These are phyloP conservation scores for Populus davidiana DNA, from an alignment of 345 rosid species.

Conservation along the genomic window DNA sequence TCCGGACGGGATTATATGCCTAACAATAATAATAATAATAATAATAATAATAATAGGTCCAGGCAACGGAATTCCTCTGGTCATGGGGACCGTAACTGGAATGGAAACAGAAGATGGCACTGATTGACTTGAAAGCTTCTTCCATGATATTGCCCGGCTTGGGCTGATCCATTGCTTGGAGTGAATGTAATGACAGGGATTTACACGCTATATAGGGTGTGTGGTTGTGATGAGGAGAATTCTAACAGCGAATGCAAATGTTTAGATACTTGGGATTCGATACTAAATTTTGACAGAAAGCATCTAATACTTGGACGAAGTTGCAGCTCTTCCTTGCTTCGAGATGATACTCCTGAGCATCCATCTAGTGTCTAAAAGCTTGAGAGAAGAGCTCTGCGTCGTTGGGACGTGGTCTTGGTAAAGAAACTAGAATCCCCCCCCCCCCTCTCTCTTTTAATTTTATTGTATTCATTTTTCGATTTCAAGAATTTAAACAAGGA, in stretches of 20 bases:
- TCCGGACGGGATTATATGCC: conserved; percentile 24
- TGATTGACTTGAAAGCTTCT: conserved; percentile 25
- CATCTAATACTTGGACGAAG: not conserved
- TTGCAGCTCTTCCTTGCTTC: not conserved
- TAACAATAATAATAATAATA: conserved; percentile 11
- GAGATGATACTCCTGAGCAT: not conserved
- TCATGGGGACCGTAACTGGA: conserved; percentile 41
- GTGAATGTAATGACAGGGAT: not conserved
- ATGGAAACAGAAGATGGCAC: conserved; percentile 54
- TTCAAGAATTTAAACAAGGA: too few species aligned
- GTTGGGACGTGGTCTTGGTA: too few species aligned
- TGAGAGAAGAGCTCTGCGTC: too few species aligned
- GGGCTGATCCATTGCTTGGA: not conserved
- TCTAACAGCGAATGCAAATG: not conserved
- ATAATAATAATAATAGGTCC: conserved; percentile 20
- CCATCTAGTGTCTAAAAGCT: too few species aligned
- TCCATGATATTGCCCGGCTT: not conserved
- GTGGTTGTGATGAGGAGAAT: not conserved
- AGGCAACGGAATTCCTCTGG: conserved; percentile 47
- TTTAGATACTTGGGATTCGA: not conserved
- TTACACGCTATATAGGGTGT: not conserved
- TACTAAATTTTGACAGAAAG: not conserved
- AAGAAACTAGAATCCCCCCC: too few species aligned
- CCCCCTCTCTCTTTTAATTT: too few species aligned
- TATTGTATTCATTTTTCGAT: too few species aligned